Evolutionary conservation across 805 yeast genomes (phyloP).

Genomic region (Debaryomyces castellii): DNA sequence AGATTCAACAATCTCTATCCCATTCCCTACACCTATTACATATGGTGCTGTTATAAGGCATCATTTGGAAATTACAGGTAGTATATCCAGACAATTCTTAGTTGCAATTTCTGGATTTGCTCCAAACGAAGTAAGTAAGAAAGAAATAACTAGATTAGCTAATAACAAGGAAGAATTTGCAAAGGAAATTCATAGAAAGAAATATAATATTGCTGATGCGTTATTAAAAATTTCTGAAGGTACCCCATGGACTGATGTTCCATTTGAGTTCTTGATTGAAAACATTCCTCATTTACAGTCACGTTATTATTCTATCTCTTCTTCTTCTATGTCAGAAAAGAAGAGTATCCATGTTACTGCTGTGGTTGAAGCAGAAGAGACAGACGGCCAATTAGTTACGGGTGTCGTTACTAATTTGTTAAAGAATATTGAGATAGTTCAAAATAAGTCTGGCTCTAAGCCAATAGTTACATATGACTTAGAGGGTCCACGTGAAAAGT

Average conservation of each 20-base stretch:
- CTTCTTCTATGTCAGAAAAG: constrained; percentile 79
- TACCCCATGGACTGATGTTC: constrained; percentile 69
- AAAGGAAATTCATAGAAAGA: constrained; percentile 55
- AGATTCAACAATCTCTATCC: constrained; percentile 65
- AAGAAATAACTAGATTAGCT: constrained; percentile 52
- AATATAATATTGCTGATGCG: constrained; percentile 75
- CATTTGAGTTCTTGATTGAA: constrained; percentile 84
- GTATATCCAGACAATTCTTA: constrained; percentile 86
- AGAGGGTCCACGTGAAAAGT: constrained; percentile 76
- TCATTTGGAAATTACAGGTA: constrained; percentile 87
- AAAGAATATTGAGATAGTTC: constrained; percentile 62
- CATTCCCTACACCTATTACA: constrained; percentile 83
- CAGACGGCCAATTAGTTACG: constrained; percentile 41
- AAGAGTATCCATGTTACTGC: constrained; percentile 81
- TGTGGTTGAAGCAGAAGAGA: constrained; percentile 71
- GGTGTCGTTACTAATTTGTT: constrained; percentile 93
- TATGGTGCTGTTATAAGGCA: constrained; percentile 82
- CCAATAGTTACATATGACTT: constrained; percentile 64
- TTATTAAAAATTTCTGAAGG: constrained; percentile 62
- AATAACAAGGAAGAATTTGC: constrained; percentile 71
- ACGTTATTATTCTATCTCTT: constrained; percentile 94
- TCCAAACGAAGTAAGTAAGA: constrained; percentile 60
- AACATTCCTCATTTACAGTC: constrained; percentile 81
- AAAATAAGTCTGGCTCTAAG: constrained; percentile 41
- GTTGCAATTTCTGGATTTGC: constrained; percentile 77